Evolutionary conservation across 495 filamentous ascomycete species (phyloP), one percentile per base, ranked within the genome.

Genomic region (Pyronema omphalodes): DNA sequence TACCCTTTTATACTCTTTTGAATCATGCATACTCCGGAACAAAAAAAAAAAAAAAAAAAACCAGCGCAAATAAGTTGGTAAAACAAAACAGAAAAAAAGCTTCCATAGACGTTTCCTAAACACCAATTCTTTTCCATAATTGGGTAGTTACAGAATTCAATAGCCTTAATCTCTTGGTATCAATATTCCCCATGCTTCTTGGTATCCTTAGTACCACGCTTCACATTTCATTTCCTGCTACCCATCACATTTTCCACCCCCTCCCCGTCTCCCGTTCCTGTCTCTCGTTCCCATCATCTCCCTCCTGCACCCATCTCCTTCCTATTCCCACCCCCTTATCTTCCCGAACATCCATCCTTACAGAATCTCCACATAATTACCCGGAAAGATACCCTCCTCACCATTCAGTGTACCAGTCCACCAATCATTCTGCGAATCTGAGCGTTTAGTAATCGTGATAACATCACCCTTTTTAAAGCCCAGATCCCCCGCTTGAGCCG

Each of bases 401-500:
- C 58, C 63, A 44, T 58, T 52, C 37, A 66, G 48, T 15, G 57
- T 48, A 8, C 63, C 63, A 50, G 63, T 66, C 63, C 63, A 66
- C 63, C 63, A 66, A 54, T 66, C 63, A 47, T 66, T 66, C 39
- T 62, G 60, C 0, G 62, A 65, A 48, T 98, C 86, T n/a, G 91
- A 95, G 65, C 84, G 83, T 71, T 98, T 96, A 15, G 89, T 68
- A 53, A 98, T 91, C n/a, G 88, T 95, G 58, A 98, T 94, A 48
- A 96, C 70, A 36, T 98, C 91, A 15, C 91, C 91, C 72, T 98
- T 96, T 73, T 93, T 93, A 73, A 96, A 96, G 0, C 80, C 83
- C 55, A 98, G 68, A 66, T 98, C 91, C 18, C 91, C 91, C 0
- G 83, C 78, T 62, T 98, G 88, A 62, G 94, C 88, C 3, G 86